Evolutionary conservation across 1,284 basidiomycete genomes (phyloP), one percentile per base, ranked within the genome.

Genomic region (Marasmius tenuissimus): DNA sequence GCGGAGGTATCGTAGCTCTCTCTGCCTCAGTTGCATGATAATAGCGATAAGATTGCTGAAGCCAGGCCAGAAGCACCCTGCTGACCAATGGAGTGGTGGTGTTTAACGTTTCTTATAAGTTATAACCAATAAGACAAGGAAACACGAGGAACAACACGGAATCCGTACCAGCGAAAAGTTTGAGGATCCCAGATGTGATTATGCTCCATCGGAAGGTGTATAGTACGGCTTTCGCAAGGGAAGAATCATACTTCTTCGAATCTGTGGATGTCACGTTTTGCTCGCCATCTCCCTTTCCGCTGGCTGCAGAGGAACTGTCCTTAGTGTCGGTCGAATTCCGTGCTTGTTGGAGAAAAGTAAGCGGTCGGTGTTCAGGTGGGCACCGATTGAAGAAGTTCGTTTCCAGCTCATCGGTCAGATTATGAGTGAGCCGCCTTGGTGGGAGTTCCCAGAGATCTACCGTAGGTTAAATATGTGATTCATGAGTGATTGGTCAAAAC

Each of bases 51-150:
- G 86, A 82, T 1, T 80, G 72, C 0, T 80, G 77, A 18, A 89
- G 78, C 80, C 87, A 91, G 1, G 80, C 80, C 40, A 93, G 78
- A 4, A 93, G 72, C 1, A 84, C 76, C 66, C 87, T 87, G 62
- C 79, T 87, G 33, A 92, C 72, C 1, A 90, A 78, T 0, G 88
- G 88, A 0, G 85, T 82, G 0, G 83, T 86, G 3, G 86, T 86
- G 57, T 78, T 81, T 42, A 88, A 76, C 0, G 82, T 84, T 63
- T 85, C 86, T 86, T 58, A 3, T 47, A 20, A 42, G 27, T 11
- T 58, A 1, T 54, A n/a, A 37, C 11, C 9, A 53, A 54, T 6
- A 49, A 48, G 27, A 59, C 49, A 35, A 10, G 42, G 18, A 52
- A 27, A 34, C 10, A 27, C 20, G 14, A 22, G 37, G 27, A 27